Conservation (phyloP, 2,329 filamentous ascomycete genomes). For the Scorias spongiosa region DNA sequence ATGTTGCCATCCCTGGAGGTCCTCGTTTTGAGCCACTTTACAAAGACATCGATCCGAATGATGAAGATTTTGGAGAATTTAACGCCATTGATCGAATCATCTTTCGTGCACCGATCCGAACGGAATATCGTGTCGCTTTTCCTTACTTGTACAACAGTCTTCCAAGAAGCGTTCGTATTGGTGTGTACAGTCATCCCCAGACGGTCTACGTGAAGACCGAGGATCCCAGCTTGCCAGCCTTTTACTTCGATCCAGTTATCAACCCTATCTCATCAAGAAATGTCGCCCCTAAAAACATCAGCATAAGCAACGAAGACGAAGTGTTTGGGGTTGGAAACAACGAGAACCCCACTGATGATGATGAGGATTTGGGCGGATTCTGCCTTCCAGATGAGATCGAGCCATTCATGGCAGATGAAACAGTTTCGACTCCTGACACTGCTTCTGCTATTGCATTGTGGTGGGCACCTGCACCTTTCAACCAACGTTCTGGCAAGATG, state of each 20-base stretch:
- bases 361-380: conserved; percentile 35
- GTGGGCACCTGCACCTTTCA: conserved; percentile 97
- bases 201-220: conserved; percentile 80
- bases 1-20: conserved; percentile 93
- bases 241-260: conserved; percentile 95
- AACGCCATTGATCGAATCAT: conserved; percentile 99
- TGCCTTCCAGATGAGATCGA: conserved; percentile 64
- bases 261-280: conserved; percentile 94
- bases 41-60: conserved; percentile 97
- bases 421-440: conserved; percentile 78
- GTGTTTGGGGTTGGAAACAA: conserved; percentile 72
- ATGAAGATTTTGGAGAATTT: conserved; percentile 98
- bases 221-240: conserved; percentile 78
- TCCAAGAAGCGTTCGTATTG: conserved; percentile 80
- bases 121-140: conserved; percentile 87
- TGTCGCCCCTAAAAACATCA: conserved; percentile 87
- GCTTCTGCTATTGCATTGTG: conserved; percentile 82
- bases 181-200: conserved; percentile 89
- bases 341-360: conserved; percentile 52
- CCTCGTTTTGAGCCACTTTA: conserved; percentile 93
- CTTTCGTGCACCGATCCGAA: conserved; percentile 86
- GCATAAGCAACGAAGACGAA: conserved; percentile 80
- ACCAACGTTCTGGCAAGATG: conserved; percentile 87
- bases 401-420: conserved; percentile 80
- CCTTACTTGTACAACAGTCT: conserved; percentile 94